These are phyloP conservation scores for Fusarium buxicola DNA, from an alignment of 2,329 filamentous ascomycete species.

Conservation along the genomic window DNA sequence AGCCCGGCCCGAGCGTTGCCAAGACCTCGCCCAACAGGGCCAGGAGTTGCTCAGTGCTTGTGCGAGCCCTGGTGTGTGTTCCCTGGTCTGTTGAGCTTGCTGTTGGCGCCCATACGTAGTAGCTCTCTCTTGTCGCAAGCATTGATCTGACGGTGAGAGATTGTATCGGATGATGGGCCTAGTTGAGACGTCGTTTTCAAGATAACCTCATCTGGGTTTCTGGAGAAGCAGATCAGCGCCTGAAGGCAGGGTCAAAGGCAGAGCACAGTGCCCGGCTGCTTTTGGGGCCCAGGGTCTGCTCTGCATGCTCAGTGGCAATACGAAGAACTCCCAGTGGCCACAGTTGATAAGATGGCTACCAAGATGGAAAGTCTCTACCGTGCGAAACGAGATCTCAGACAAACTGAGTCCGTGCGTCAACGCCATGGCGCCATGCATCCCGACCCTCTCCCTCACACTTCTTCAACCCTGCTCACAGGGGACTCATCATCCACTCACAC, in stretches of 20 bases:
- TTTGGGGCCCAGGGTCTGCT: constrained; percentile 1
- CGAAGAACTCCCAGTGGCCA: constrained; percentile 1
- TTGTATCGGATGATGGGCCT: constrained; percentile 35
- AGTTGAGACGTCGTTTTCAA: constrained; percentile 27
- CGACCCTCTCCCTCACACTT: not conserved
- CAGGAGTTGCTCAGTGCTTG: constrained; percentile 34
- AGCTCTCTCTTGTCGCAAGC: constrained; percentile 16
- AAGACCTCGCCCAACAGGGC: constrained; percentile 33
- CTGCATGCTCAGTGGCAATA: not conserved
- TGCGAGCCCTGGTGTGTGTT: constrained; percentile 26
- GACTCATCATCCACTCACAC: constrained; percentile 10
- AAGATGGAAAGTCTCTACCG: constrained; percentile 17
- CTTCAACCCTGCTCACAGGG: constrained; percentile 5
- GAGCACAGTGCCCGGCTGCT: constrained; percentile 15
- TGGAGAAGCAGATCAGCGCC: constrained; percentile 24
- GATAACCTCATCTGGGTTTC: constrained; percentile 31
- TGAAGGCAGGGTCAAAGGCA: constrained; percentile 8
- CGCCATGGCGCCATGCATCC: constrained; percentile 19
- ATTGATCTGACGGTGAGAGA: constrained; percentile 30
- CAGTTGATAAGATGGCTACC: not conserved
- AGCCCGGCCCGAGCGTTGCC: constrained; percentile 38
- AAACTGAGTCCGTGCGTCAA: constrained; percentile 11
- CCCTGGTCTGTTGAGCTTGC: constrained; percentile 21
- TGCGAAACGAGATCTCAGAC: constrained; percentile 6
- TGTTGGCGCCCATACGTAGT: constrained; percentile 18